Percentiles rank a stretch among this genome's conserved stretches.
Conservation (phyloP, 2,329 filamentous ascomycete species). For the Nannizziopsis barbatae region DNA sequence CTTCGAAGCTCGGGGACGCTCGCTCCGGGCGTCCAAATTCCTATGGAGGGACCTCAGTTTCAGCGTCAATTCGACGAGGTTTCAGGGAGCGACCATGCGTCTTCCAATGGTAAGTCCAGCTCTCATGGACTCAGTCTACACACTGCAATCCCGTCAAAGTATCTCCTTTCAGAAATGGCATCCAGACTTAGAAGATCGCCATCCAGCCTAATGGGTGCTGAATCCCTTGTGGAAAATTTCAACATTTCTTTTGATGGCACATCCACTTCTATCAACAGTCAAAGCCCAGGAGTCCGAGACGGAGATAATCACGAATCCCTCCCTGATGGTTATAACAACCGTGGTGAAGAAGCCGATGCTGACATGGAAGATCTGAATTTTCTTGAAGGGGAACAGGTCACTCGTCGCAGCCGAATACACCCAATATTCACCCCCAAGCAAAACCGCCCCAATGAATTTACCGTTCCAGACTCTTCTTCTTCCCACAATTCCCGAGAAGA, state of each 20-base stretch:
- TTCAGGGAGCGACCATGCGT: constrained; percentile 27
- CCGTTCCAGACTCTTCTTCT: neutral
- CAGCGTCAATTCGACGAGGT: constrained; percentile 13
- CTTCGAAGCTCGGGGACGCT: constrained; percentile 44
- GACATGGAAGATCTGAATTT: constrained; percentile 6
- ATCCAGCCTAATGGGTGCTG: constrained; percentile 39
- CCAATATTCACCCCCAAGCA: constrained; percentile 1
- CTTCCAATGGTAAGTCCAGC: constrained; percentile 19
- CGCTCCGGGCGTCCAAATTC: constrained; percentile 21
- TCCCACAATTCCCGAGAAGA: neutral
- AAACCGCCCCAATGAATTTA: neutral
- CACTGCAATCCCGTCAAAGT: constrained; percentile 9
- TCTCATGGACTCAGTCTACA: constrained; percentile 9
- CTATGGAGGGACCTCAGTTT: constrained; percentile 20
- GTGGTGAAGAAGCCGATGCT: neutral
- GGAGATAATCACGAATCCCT: constrained; percentile 1
- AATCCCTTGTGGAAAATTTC: constrained; percentile 38
- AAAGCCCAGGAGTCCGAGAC: constrained; percentile 21
- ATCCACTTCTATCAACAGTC: constrained; percentile 23
- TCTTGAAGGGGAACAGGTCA: neutral
- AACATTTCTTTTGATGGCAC: constrained; percentile 35
- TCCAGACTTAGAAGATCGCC: constrained; percentile 30
- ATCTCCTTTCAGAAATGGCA: constrained; percentile 10
- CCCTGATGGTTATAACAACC: neutral
- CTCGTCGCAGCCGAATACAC: neutral